Base-by-base conservation (phyloP, 2,329 filamentous ascomycete genomes). In the Camptophora hylomeconis region DNA sequence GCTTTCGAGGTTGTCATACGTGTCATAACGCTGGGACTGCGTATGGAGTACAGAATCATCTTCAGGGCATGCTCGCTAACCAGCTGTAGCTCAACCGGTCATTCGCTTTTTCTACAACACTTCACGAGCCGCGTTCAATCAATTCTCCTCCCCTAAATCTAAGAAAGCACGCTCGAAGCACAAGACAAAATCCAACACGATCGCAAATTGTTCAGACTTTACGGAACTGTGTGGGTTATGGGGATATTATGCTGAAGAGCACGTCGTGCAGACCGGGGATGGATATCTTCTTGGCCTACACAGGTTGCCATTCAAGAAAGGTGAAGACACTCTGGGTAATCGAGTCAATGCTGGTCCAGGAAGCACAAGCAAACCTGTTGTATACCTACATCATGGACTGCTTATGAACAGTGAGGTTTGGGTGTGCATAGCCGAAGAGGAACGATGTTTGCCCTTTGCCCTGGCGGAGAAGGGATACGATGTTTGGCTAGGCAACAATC, bases 371-470 rank as follows among this genome's bases (percentile, higher is more conserved):
- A 94, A 94, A 60, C 80, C 76, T 44, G 81, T 95, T 26, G 75
- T 89, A 5, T 98, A 95, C 52, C 62, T 98, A 39, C 89, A 98
- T 49, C 89, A 98, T 54, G 89, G 87, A 6, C 67, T 98, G 33
- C 69, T 98, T 49, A 98, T 98, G 89, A 95, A 94, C 56, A 93
- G 84, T 45, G 89, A 98, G 54, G 87, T 98, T 18, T 98, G 89
- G 89, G 82, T 95, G 6, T 92, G 83, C 49, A 60, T 87, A 49
- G 92, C 87, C 0, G 81, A 94, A 42, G 75, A 77, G 43, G 70
- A 92, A 53, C 71, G 86, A 43, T 87, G 80, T 42, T 62, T 98
- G 20, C 83, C 89, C 0, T 95, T 98, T 50, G 70, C 80, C 42
- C 63, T 98, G 23, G 83, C 92, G 0, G 83, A 94, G 47, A 70